Evolutionary conservation across 306 rosid genomes (phyloP).

Genomic region (Acacia crassicarpa): DNA sequence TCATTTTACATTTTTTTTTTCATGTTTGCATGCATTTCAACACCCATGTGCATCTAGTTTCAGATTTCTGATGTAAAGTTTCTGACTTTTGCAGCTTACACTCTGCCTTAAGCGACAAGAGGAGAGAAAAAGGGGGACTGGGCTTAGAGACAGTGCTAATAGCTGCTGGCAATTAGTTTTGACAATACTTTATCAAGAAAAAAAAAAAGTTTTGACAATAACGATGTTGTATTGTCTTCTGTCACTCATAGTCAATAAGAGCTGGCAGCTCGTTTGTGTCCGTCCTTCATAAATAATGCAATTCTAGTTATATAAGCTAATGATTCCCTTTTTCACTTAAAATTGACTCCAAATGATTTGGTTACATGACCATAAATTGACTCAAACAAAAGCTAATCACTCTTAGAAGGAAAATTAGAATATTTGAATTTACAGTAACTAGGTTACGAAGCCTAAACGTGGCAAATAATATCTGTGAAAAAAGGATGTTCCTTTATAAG

Average conservation of each 20-base stretch:
- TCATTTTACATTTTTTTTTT: background rate
- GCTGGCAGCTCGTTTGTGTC: constrained; percentile 41
- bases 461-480: constrained; percentile 1
- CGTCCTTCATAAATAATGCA: constrained; percentile 12
- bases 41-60: background rate
- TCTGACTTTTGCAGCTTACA: constrained; percentile 52
- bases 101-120: constrained; percentile 49
- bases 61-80: background rate
- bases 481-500: constrained; percentile 21
- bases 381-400: background rate
- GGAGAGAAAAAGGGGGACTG: constrained; percentile 21
- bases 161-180: constrained; percentile 33
- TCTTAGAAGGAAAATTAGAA: background rate
- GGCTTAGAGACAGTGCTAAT: background rate
- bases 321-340: background rate
- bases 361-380: background rate
- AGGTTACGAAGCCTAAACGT: background rate
- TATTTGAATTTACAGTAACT: background rate
- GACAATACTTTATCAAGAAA: too few species aligned
- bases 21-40: background rate
- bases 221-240: constrained; percentile 23
- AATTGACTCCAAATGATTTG: background rate
- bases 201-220: background rate
- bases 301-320: background rate
- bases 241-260: constrained; percentile 34